Evolutionary conservation across 768 basidiomycete species (phyloP).

Genomic region (Tephrocybe sp.): DNA sequence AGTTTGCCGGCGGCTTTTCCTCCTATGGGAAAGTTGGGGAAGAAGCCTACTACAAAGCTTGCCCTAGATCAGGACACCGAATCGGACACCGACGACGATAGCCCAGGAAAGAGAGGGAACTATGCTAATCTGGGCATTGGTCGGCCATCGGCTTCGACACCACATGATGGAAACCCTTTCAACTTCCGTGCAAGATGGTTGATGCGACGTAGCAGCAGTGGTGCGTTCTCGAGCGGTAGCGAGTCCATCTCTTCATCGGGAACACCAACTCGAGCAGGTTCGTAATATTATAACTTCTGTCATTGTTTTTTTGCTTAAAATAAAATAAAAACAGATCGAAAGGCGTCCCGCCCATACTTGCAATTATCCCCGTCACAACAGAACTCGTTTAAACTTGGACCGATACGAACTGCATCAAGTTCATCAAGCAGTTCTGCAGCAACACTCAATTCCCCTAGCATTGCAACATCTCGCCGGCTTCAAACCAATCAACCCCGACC

Average conservation of each 20-base stretch:
- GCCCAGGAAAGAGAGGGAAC: conserved; percentile 58
- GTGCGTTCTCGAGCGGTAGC: conserved; percentile 76
- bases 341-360: conserved; percentile 47
- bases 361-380: conserved; percentile 45
- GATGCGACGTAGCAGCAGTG: conserved; percentile 77
- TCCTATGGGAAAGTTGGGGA: conserved; percentile 32
- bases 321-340: conserved; percentile 48
- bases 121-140: conserved; percentile 70
- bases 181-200: conserved; percentile 55
- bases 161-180: conserved; percentile 26
- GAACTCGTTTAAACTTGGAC: conserved; percentile 35
- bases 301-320: too few relatives aligned
- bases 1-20: conserved; percentile 76
- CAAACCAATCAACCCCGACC: conserved; percentile 19
- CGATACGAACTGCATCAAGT: conserved; percentile 52
- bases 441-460: conserved; percentile 45
- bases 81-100: conserved; percentile 64
- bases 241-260: conserved; percentile 54
- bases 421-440: conserved; percentile 53
- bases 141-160: conserved; percentile 38
- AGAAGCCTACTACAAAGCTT: conserved; percentile 26
- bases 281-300: too few relatives aligned
- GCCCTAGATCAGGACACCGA: conserved; percentile 46
- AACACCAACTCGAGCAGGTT: conserved; percentile 63
- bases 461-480: conserved; percentile 25